Percentiles rank a stretch among this genome's conserved stretches.
These are phyloP conservation scores for Citrus maxima DNA, from an alignment of 345 rosid species.

Conservation along the genomic window DNA sequence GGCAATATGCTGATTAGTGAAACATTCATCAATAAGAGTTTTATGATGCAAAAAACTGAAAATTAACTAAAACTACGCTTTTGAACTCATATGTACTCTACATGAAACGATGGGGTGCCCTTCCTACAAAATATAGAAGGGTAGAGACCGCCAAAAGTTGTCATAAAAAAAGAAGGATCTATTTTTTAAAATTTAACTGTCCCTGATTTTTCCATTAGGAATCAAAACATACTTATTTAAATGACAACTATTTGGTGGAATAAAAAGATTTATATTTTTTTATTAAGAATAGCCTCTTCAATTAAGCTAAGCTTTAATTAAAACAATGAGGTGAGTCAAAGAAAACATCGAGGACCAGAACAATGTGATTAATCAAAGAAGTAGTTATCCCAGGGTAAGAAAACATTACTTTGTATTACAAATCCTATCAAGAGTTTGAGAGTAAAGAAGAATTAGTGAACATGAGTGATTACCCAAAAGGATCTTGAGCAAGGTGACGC, in stretches of 20 bases:
- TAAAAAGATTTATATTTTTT: not conserved
- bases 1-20: not conserved
- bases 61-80: not conserved
- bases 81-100: not conserved
- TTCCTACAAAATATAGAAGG: not conserved
- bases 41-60: not conserved
- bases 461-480: slow-evolving; percentile 51
- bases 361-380: not conserved
- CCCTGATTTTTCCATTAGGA: not conserved
- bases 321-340: not conserved
- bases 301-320: not conserved
- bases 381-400: not conserved
- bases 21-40: not conserved
- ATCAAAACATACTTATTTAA: not conserved
- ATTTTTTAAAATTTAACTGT: not conserved
- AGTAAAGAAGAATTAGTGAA: not conserved
- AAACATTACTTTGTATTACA: not conserved
- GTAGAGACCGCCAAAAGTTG: not conserved
- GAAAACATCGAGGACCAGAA: not conserved
- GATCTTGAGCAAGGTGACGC: slow-evolving; percentile 66
- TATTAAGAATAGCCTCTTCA: not conserved
- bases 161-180: not conserved
- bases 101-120: not conserved
- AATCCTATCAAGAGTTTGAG: not conserved
- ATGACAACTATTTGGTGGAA: not conserved